Conservation (phyloP, 2,329 filamentous ascomycete species). For the Curvularia sp. region DNA sequence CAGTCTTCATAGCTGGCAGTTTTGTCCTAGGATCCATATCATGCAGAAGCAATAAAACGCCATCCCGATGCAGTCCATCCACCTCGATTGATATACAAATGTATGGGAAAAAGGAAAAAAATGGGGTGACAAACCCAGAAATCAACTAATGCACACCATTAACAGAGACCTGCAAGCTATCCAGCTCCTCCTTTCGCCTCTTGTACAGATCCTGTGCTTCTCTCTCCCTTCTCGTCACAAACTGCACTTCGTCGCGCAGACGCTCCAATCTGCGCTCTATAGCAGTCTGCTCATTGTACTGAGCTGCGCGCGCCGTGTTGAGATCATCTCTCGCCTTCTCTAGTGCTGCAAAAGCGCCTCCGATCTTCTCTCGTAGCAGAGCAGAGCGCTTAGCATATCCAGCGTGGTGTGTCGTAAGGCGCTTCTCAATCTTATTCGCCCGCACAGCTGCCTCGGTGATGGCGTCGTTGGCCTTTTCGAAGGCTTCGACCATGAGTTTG, state of each 20-base stretch:
- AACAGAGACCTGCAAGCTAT: slow-evolving; percentile 58
- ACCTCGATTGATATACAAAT: neutral
- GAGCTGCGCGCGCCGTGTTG: slow-evolving; percentile 75
- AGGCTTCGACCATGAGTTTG: slow-evolving; percentile 71
- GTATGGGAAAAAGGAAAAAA: neutral
- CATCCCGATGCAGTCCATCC: slow-evolving; percentile 15
- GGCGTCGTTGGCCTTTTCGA: slow-evolving; percentile 75
- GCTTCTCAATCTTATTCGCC: slow-evolving; percentile 91
- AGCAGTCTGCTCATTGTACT: slow-evolving; percentile 79
- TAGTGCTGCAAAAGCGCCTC: slow-evolving; percentile 75
- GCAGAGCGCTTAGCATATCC: slow-evolving; percentile 90
- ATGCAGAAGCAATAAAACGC: slow-evolving; percentile 7
- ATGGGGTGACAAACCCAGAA: neutral
- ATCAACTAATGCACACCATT: slow-evolving; percentile 47
- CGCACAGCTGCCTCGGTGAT: slow-evolving; percentile 78
- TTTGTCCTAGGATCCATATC: neutral
- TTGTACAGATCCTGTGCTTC: slow-evolving; percentile 91
- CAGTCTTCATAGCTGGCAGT: neutral
- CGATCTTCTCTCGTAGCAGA: slow-evolving; percentile 78
- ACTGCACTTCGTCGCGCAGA: slow-evolving; percentile 81
- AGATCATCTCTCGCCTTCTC: slow-evolving; percentile 75
- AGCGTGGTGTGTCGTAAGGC: slow-evolving; percentile 82
- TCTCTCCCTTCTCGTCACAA: slow-evolving; percentile 80
- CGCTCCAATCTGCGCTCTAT: slow-evolving; percentile 74
- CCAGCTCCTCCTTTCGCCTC: slow-evolving; percentile 77